A percentile compares a stretch with the other conserved stretches of the same genome.
Evolutionary conservation across 306 rosid species (phyloP).

Genomic region (Acacia melanoxylon): DNA sequence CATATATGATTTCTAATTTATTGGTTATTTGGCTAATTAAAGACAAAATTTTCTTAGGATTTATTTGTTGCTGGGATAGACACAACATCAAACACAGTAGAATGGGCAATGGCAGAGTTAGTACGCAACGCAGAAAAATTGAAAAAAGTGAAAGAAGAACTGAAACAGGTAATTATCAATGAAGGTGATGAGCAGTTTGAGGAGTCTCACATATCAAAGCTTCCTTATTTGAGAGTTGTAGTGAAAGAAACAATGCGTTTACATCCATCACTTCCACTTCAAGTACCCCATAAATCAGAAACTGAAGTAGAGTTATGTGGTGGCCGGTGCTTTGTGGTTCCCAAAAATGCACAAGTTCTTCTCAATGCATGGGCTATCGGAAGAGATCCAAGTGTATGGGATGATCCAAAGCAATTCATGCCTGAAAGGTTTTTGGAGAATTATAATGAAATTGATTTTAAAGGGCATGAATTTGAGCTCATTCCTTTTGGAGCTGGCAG

Average conservation of each 20-base stretch:
- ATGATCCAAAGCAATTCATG: background rate
- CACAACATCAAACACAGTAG: slow-evolving; percentile 28
- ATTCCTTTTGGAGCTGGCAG: no score
- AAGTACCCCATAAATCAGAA: background rate
- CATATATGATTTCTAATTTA: no score
- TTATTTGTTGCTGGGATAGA: slow-evolving; percentile 37
- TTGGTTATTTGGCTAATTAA: no score
- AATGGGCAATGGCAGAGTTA: slow-evolving; percentile 37
- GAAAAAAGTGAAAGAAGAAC: slow-evolving; percentile 13
- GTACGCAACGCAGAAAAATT: slow-evolving; percentile 18
- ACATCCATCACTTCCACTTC: background rate
- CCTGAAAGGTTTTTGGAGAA: background rate
- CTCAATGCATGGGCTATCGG: background rate
- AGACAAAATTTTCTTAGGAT: background rate
- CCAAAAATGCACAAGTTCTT: background rate
- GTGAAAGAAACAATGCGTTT: background rate
- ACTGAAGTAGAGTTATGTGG: background rate
- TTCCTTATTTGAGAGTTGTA: slow-evolving; percentile 26
- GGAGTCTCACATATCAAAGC: slow-evolving; percentile 22
- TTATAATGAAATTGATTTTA: background rate
- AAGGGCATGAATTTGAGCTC: no score
- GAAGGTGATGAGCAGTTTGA: background rate
- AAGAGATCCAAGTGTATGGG: background rate
- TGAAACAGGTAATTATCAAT: background rate
- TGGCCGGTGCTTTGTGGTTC: background rate